Evolutionary conservation across 805 yeast genomes (phyloP), one percentile per base, ranked within the genome.

Genomic region (Huiozyma naganishii): DNA sequence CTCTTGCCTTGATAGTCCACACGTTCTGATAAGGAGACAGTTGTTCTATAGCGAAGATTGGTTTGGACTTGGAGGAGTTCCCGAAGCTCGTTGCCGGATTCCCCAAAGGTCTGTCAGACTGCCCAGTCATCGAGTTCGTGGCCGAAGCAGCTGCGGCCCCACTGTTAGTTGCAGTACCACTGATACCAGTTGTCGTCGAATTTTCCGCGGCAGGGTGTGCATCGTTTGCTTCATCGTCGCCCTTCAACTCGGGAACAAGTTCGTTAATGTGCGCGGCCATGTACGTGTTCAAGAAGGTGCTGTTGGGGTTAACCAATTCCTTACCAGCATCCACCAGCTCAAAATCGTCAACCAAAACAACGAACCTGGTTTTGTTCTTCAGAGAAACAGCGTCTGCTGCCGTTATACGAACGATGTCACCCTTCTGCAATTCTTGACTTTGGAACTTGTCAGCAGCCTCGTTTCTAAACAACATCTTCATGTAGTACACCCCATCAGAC

Each of bases 1-100:
- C 92, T 59, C 97, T 79, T 1, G 94, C 98, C 55, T 86, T 87
- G 55, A 92, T 85, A 6, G 90, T 81, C 97, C 97, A 92, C 41
- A 73, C 71, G 58, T 80, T 83, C 61, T 85, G 92, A 61, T 84
- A 92, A 7, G 97, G 97, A 9, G 96, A 86, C 41, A 92, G 69
- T 49, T 81, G 86, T 57, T 86, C 95, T 52, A 89, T 85, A 8
- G 94, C 83, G 52, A 75, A 76, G 35, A 83, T 69, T 29, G 73
- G 71, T 38, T 60, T 65, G 32, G 64, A 60, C 11, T 33, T 13
- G 13, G 55, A 43, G 33, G 45, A 8, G 5, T 34, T 34, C 41
- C 39, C 29, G 41, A 10, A 41, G 53, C 13, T 36, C 32, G 6
- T 45, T 48, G 13, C 40, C 42, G n/a, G 55, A 55, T 27, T 53